Conservation (phyloP, 2,329 filamentous ascomycete species). For the Cordyceps fumosorosea region DNA sequence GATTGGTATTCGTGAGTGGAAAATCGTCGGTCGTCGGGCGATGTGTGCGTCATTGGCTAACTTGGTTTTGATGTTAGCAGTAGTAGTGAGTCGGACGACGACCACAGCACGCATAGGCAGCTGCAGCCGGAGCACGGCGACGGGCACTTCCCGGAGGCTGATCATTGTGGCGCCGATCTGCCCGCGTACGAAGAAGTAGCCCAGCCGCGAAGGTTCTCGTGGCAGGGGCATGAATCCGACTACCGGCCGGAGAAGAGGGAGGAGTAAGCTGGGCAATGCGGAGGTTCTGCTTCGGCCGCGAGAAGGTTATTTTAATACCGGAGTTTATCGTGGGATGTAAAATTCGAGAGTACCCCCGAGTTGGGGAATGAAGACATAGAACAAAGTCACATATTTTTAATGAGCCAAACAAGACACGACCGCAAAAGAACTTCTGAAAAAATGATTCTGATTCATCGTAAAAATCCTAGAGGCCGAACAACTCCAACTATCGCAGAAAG, state of each 20-base stretch:
- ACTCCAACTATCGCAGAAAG: slow-evolving; percentile 9
- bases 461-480: not conserved
- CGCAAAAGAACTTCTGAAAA: not conserved
- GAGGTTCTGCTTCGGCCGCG: no score
- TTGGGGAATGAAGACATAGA: not conserved
- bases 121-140: not conserved
- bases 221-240: slow-evolving; percentile 4
- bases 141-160: not conserved
- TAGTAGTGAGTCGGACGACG: not conserved
- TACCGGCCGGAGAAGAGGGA: slow-evolving; percentile 8
- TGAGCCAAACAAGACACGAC: no score
- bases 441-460: slow-evolving; percentile 10
- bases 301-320: not conserved
- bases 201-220: slow-evolving; percentile 5
- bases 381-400: not conserved
- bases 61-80: not conserved
- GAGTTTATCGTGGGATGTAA: not conserved
- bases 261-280: not conserved
- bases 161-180: not conserved
- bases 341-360: not conserved
- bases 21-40: not conserved
- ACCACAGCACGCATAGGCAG: not conserved
- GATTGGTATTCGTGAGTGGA: slow-evolving; percentile 23
- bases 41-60: not conserved
- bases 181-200: slow-evolving; percentile 3